Conservation (phyloP, 345 rosid species). For the Sisymbrium altissimum region DNA sequence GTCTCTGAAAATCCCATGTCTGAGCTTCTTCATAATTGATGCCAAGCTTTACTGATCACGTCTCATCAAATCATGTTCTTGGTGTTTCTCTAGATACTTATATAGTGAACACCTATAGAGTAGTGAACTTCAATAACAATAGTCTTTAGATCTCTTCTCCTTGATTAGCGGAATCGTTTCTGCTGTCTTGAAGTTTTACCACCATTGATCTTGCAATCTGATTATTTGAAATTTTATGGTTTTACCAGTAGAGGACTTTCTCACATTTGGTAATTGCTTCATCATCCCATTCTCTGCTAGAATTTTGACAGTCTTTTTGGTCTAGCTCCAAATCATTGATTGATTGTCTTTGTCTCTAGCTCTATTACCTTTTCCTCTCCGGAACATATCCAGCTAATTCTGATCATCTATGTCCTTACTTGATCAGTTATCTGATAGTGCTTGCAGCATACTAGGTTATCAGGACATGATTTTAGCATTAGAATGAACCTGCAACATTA, state of each 20-base stretch:
- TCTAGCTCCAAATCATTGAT: neutral
- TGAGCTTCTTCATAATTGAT: conserved; percentile 10
- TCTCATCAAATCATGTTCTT: neutral
- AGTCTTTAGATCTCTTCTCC: conserved; percentile 1
- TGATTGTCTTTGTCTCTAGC: neutral
- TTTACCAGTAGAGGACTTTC: neutral
- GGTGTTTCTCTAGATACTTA: conserved; percentile 6
- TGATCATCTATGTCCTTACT: neutral
- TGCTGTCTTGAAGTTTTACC: neutral
- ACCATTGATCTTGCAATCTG: neutral
- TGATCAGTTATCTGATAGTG: neutral
- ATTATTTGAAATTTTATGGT: neutral
- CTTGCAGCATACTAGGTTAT: neutral
- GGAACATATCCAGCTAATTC: neutral
- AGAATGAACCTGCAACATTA: neutral
- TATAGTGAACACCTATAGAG: neutral
- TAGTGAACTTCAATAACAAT: neutral
- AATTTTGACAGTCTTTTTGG: neutral
- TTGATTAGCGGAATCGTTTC: neutral
- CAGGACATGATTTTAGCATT: neutral
- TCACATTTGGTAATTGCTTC: neutral
- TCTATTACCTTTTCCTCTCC: neutral
- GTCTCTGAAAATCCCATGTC: neutral
- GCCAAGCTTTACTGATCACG: neutral
- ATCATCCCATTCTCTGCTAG: neutral